These are phyloP conservation scores for Sugiyamaella smithiae DNA, from an alignment of 805 yeast species.

Conservation along the genomic window DNA sequence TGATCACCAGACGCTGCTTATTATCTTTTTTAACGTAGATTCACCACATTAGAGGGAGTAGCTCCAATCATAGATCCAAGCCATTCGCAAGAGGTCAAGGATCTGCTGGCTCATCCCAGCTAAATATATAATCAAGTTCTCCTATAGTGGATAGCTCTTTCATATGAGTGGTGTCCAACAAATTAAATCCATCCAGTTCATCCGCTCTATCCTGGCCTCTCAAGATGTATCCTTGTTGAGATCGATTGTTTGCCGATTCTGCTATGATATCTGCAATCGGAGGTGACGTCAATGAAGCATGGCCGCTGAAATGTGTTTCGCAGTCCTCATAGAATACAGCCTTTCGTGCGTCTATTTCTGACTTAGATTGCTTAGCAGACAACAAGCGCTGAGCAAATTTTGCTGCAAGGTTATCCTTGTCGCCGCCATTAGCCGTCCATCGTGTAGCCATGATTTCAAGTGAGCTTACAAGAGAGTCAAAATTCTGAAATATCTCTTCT, in stretches of 20 bases:
- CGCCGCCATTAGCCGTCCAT: slow-evolving; percentile 7
- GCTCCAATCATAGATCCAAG: no score
- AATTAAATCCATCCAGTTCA: not conserved
- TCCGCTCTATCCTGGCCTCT: not conserved
- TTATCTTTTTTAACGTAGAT: no score
- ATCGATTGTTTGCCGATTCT: no score
- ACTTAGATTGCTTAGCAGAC: not conserved
- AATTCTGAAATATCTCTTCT: slow-evolving; percentile 6
- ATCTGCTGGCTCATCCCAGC: not conserved
- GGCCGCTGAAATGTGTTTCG: not conserved
- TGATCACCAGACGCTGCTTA: not conserved
- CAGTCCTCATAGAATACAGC: not conserved
- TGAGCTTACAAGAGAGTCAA: slow-evolving; percentile 15
- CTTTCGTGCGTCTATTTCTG: not conserved
- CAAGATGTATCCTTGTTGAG: no score
- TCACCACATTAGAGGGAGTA: not conserved
- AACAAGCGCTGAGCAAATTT: slow-evolving; percentile 8
- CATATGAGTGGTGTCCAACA: not conserved
- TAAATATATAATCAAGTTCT: not conserved
- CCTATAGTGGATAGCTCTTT: not conserved
- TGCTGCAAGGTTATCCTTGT: not conserved
- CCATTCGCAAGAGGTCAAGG: no score
- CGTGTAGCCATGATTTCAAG: slow-evolving; percentile 16
- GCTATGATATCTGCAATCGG: not conserved
- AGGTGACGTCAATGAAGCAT: not conserved